Evolutionary conservation across 805 yeast species (phyloP).

Genomic region (Schizosaccharomyces octosporus): DNA sequence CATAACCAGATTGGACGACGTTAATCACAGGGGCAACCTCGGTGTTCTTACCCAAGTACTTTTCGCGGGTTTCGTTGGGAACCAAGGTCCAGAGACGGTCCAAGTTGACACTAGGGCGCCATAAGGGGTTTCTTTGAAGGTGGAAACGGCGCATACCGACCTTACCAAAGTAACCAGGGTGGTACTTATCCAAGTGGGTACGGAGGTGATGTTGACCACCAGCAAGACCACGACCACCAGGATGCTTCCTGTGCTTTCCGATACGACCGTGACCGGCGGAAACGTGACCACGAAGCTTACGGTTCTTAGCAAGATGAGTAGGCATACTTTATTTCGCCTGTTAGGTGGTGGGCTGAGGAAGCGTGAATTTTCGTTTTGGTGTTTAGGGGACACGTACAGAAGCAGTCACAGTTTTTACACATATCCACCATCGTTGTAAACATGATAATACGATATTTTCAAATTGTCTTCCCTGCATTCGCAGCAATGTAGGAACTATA

Average conservation of each 20-base stretch:
- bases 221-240: conserved; percentile 99
- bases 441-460: too few relatives aligned
- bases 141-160: conserved; percentile 99
- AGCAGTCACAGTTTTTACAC: neutral
- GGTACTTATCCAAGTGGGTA: conserved; percentile 98
- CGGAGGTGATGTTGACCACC: conserved; percentile 99
- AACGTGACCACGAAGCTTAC: conserved; percentile 99
- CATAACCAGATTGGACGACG: conserved; percentile 98
- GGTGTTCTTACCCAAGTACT: conserved; percentile 63
- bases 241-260: conserved; percentile 99
- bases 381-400: neutral
- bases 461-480: too few relatives aligned
- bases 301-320: conserved; percentile 36
- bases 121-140: conserved; percentile 79
- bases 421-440: too few relatives aligned
- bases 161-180: conserved; percentile 99
- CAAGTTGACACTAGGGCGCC: conserved; percentile 95
- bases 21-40: conserved; percentile 96
- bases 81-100: conserved; percentile 96
- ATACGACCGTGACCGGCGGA: conserved; percentile 99
- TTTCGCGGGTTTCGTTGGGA: conserved; percentile 81
- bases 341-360: neutral
- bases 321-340: conserved; percentile 6
- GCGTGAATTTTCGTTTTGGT: neutral
- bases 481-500: too few relatives aligned